phyloP scores from a whole-genome alignment of 768 basidiomycete genomes.

The Pulveroboletus sp. region DNA sequence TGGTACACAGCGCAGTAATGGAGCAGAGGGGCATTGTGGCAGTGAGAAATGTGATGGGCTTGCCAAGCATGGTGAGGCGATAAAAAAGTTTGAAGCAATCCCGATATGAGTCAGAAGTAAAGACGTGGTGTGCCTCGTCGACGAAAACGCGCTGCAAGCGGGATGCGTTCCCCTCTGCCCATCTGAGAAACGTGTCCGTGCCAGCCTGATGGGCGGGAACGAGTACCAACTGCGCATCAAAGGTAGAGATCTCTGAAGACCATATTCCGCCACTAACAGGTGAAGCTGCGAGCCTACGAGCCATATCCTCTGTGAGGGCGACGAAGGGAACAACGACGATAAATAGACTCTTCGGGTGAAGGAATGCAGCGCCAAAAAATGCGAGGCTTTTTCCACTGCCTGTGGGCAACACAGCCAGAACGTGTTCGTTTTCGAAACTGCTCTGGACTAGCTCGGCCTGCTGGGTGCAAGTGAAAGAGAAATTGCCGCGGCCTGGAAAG shows the following conservation, averaged over 20 bases:
- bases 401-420: conserved; percentile 8
- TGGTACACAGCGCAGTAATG: not conserved
- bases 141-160: not conserved
- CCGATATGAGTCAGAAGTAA: not conserved
- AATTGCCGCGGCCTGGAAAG: not conserved
- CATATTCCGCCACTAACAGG: not conserved
- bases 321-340: conserved; percentile 6
- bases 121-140: conserved; percentile 9
- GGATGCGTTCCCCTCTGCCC: not conserved
- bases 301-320: conserved; percentile 9
- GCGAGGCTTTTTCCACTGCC: conserved; percentile 13
- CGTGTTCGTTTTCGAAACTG: conserved; percentile 1
- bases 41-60: conserved; percentile 10
- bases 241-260: not conserved
- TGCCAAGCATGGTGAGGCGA: not conserved
- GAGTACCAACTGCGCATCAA: not conserved
- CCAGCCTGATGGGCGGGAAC: conserved; percentile 11
- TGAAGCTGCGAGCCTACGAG: not conserved
- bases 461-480: not conserved
- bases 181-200: not conserved
- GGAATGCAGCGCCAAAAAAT: conserved; percentile 3
- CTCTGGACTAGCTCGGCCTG: conserved; percentile 12
- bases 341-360: not conserved
- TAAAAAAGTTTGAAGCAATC: conserved; percentile 14
- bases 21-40: conserved; percentile 7